Base-by-base conservation (phyloP, 2,329 filamentous ascomycete species). In the Colletotrichum sp. region DNA sequence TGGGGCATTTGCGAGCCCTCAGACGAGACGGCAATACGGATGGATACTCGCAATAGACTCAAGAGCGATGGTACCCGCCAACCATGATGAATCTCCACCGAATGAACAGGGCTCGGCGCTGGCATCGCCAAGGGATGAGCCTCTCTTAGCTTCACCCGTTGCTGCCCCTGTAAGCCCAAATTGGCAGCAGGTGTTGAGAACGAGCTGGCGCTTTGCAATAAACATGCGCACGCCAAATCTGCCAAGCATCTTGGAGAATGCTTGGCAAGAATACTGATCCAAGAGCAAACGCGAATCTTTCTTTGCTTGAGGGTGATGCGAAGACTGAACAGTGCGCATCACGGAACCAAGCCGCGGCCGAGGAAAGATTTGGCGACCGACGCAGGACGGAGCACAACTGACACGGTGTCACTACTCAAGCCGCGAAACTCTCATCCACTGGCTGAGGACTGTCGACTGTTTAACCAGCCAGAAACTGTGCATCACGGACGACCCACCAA, bases 91-190 rank as follows among this genome's bases (percentile, higher is more conserved):
- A 32, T 22, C 34, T 28, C 30, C 34, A 58, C 36, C 55, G 10
- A 36, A 36, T 34, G 25, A 27, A n/a, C 32, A 73, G 36, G 39
- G 32, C 39, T 39, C 12, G 34, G n/a, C 43, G 43, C 43, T 13
- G 27, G 55, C 13, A 30, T 15, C 55, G 71, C 60, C 67, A 71
- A 74, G 67, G 67, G 34, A 74, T 66, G 71, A 74, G 71, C 67
- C 60, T 70, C 67, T 74, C 60, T 74, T 71, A 66, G 65, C 7
- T 48, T 16, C 34, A 62, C 64, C n/a, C 12, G 39, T 69, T 22
- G 8, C 55, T 64, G 58, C 30, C 61, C 18, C n/a, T 39, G 60
- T 36, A 8, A 22, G 34, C n/a, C 43, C 16, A 25, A 52, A 58
- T 22, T 30, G 34, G 71, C 60, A 52, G 32, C 25, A 22, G n/a